phyloP scores from a whole-genome alignment of 495 filamentous ascomycete genomes.

The Pyronema omphalodes region DNA sequence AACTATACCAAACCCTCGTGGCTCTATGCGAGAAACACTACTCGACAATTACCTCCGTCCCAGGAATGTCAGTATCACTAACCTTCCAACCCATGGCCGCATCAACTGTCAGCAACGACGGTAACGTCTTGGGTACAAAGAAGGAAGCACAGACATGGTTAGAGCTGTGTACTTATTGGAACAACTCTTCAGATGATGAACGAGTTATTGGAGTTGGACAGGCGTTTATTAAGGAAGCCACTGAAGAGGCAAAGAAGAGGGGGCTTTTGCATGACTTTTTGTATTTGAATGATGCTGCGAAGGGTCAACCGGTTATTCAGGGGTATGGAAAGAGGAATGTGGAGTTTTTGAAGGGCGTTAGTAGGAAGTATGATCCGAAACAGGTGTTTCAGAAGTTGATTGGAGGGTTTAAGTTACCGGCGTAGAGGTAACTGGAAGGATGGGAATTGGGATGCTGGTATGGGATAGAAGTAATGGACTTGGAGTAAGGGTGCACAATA shows the following conservation, averaged over 20 bases:
- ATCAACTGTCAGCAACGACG: conserved; percentile 11
- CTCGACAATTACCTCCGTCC: conserved; percentile 5
- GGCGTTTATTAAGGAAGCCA: conserved; percentile 4
- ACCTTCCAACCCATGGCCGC: conserved; percentile 24
- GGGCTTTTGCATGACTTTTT: background rate
- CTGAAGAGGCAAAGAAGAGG: background rate
- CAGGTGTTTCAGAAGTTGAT: background rate
- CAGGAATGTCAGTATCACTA: conserved; percentile 4
- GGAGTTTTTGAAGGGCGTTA: background rate
- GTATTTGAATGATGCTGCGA: conserved; percentile 1
- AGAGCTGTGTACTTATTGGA: conserved; percentile 3
- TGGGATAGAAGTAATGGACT: no score
- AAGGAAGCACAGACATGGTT: conserved; percentile 7
- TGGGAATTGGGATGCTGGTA: no score
- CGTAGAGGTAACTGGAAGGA: no score
- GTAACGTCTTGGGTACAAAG: conserved; percentile 24
- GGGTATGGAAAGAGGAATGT: background rate
- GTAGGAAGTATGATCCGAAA: background rate
- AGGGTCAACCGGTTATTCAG: background rate
- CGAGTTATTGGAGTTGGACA: background rate
- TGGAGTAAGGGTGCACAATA: no score
- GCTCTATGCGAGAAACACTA: conserved; percentile 5
- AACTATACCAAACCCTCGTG: conserved; percentile 5
- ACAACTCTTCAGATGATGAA: conserved; percentile 4
- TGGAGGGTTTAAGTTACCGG: background rate